Evolutionary conservation across 2,329 filamentous ascomycete species (phyloP), one percentile per base, ranked within the genome.

Genomic region (Epichloe coenophiala): DNA sequence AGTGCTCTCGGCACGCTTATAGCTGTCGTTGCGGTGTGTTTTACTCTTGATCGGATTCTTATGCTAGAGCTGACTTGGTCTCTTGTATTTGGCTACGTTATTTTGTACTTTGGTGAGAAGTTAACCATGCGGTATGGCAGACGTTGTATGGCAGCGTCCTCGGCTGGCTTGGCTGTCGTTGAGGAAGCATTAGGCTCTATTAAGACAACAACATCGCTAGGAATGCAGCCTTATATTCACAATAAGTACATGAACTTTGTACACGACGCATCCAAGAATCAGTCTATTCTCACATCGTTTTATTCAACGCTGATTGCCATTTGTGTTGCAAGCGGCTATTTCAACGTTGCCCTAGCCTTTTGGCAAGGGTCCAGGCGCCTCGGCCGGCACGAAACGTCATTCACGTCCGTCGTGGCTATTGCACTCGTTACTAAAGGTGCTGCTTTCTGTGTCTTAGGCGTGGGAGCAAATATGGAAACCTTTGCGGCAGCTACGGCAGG

Each of bases 331-430:
- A 64, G 62, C 43, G 61, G 68, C 7, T 68, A 64, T 50, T 53
- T 63, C 13, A 67, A 64, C 8, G 66, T 65, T 46, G 65, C 59
- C 4, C 58, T 71, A 1, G 63, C 65, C 1, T 71, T 71, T 49
- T 71, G 68, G 68, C 63, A 69, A 47, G 68, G 68, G 0, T 57
- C 67, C 35, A 52, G 56, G 23, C 64, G 68, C 60, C 63, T 61
- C 35, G 48, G 58, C 17, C 53, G 57, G 1, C 65, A 65, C 3
- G 62, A 65, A 49, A 63, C 19, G 57, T 64, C 31, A 58, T 67
- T n/a, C 59, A 65, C 7, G 61, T 66, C 35, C 6, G 52, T 66
- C 15, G 60, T 68, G 13, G 63, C 61, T 4, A 52, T 54, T 38
- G 35, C 47, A 19, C 45, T 54, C 3, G 21, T 54, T 12, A 42